These are phyloP conservation scores for Lasiosphaeriaceae sp. DNA, from an alignment of 495 filamentous ascomycete genomes.

Conservation along the genomic window DNA sequence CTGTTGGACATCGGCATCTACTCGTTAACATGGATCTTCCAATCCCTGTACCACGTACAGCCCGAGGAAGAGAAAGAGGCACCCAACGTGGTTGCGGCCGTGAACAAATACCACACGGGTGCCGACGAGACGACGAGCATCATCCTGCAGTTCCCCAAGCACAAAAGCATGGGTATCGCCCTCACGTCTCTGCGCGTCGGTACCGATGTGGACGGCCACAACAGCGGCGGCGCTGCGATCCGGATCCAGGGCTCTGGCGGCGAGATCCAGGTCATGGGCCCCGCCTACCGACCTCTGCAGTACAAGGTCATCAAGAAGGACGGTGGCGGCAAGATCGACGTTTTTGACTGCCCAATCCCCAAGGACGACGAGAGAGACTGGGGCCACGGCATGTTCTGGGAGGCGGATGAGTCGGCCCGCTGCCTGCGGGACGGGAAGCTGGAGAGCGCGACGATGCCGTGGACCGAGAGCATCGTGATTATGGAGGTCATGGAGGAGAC, in stretches of 20 bases:
- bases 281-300: slow-evolving; percentile 63
- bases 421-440: slow-evolving; percentile 78
- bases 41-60: slow-evolving; percentile 79
- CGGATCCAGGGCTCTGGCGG: slow-evolving; percentile 83
- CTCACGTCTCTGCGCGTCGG: slow-evolving; percentile 67
- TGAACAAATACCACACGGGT: slow-evolving; percentile 75
- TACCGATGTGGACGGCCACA: slow-evolving; percentile 61
- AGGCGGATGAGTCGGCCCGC: slow-evolving; percentile 84
- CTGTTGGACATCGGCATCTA: slow-evolving; percentile 90
- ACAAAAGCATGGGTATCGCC: slow-evolving; percentile 69
- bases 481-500: slow-evolving; percentile 96
- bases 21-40: slow-evolving; percentile 89
- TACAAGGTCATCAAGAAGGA: slow-evolving; percentile 58
- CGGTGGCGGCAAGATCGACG: slow-evolving; percentile 45
- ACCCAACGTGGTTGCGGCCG: slow-evolving; percentile 49
- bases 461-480: slow-evolving; percentile 83
- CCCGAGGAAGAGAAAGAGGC: slow-evolving; percentile 53
- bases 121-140: slow-evolving; percentile 81
- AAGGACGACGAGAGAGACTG: slow-evolving; percentile 43
- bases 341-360: slow-evolving; percentile 62
- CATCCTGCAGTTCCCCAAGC: slow-evolving; percentile 68
- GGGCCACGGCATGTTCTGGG: slow-evolving; percentile 90
- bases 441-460: slow-evolving; percentile 69
- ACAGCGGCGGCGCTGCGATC: slow-evolving; percentile 61
- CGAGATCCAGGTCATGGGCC: slow-evolving; percentile 78